These are phyloP conservation scores for Daldinia eschscholtzii DNA, from an alignment of 2,329 filamentous ascomycete genomes.

Conservation along the genomic window DNA sequence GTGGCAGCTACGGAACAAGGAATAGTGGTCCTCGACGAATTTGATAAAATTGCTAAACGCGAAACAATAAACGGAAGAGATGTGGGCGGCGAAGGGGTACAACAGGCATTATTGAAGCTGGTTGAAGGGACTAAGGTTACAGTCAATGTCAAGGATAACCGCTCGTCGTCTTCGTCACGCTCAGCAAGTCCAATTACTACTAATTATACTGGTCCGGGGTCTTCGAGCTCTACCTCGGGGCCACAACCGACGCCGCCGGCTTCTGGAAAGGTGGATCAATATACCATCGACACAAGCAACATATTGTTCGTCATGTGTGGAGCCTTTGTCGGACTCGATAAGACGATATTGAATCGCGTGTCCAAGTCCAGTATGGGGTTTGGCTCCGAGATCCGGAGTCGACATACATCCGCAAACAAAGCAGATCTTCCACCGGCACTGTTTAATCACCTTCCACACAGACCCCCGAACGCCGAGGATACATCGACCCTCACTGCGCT, in stretches of 20 bases:
- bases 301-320: conserved; percentile 98
- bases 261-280: conserved; percentile 69
- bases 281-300: conserved; percentile 90
- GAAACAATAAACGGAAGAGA: conserved; percentile 92
- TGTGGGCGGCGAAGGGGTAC: conserved; percentile 95
- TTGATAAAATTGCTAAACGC: conserved; percentile 94
- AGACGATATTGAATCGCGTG: conserved; percentile 87
- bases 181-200: conserved; percentile 65
- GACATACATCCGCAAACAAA: conserved; percentile 62
- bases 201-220: conserved; percentile 63
- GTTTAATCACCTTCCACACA: conserved; percentile 69
- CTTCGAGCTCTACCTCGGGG: conserved; percentile 57
- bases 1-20: conserved; percentile 86
- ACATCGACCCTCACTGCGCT: conserved; percentile 66
- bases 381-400: conserved; percentile 80
- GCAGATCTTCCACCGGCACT: conserved; percentile 74
- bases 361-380: conserved; percentile 90
- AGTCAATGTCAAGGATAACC: conserved; percentile 86
- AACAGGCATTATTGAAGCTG: conserved; percentile 94
- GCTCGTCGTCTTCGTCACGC: conserved; percentile 62
- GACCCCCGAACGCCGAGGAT: conserved; percentile 54
- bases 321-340: conserved; percentile 93
- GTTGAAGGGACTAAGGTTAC: conserved; percentile 96
- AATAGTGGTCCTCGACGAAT: conserved; percentile 95
- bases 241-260: conserved; percentile 61